phyloP scores from a whole-genome alignment of 768 basidiomycete species.

The Agrocybe pediades region DNA sequence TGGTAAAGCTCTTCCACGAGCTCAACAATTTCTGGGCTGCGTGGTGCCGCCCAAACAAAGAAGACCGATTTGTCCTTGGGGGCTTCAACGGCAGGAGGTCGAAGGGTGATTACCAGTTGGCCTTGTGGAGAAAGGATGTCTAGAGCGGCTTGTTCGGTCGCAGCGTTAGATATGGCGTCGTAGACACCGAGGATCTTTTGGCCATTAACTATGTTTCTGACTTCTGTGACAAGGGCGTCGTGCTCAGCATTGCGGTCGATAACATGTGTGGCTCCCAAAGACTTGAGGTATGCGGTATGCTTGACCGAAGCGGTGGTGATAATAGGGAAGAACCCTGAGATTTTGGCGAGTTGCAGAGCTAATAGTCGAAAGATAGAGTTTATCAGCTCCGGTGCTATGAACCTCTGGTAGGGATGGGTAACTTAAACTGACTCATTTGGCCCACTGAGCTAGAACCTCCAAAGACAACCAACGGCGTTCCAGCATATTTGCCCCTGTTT shows the following conservation, averaged over 20 bases:
- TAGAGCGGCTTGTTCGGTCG: constrained; percentile 24
- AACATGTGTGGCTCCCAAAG: constrained; percentile 42
- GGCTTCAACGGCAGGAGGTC: too few species aligned
- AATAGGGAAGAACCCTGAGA: constrained; percentile 45
- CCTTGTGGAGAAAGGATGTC: constrained; percentile 24
- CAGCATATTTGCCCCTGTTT: constrained; percentile 39
- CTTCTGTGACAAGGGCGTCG: constrained; percentile 17
- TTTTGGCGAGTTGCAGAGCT: constrained; percentile 30
- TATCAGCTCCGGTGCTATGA: too few species aligned
- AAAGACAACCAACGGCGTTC: constrained; percentile 46
- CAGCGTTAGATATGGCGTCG: constrained; percentile 24
- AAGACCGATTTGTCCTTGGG: too few species aligned
- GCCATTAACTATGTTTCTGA: constrained; percentile 20
- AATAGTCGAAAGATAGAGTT: too few species aligned
- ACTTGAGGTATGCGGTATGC: constrained; percentile 32
- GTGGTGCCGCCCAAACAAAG: too few species aligned
- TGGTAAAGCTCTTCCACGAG: constrained; percentile 15
- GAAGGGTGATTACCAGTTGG: too few species aligned
- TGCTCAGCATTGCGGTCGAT: constrained; percentile 30
- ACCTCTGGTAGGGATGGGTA: too few species aligned
- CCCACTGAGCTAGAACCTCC: constrained; percentile 52
- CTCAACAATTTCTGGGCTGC: neutral
- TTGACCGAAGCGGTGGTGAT: constrained; percentile 38
- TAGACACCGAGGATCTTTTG: constrained; percentile 23
- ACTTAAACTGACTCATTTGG: constrained; percentile 44